phyloP scores from a whole-genome alignment of 352 stramenopile genomes.

The Pythium monospermum region DNA sequence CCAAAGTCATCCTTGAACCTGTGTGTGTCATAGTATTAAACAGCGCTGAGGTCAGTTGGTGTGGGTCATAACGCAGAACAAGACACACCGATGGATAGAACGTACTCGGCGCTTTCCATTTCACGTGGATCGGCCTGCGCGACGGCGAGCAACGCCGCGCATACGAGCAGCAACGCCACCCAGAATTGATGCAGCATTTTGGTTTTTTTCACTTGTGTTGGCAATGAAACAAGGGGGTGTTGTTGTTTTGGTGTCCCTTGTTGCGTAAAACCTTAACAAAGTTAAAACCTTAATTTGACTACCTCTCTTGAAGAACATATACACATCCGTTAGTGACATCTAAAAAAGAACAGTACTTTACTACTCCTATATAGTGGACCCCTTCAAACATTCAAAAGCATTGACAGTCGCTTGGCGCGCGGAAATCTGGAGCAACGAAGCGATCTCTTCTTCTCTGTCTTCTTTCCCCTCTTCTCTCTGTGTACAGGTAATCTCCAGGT shows the following conservation, averaged over 20 bases:
- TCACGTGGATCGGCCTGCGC: slow-evolving; percentile 45
- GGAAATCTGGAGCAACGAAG: neutral
- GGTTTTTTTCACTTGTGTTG: too few relatives aligned
- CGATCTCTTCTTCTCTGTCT: too few relatives aligned
- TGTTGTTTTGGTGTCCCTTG: too few relatives aligned
- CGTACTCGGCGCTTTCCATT: slow-evolving; percentile 58
- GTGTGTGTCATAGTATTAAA: too few relatives aligned
- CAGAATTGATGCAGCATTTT: slow-evolving; percentile 24
- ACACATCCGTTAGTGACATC: neutral
- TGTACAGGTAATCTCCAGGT: neutral
- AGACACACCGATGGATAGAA: slow-evolving; percentile 1
- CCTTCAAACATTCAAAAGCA: slow-evolving; percentile 26
- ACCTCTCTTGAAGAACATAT: neutral
- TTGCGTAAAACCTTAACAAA: slow-evolving; percentile 11
- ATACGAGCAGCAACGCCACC: slow-evolving; percentile 29
- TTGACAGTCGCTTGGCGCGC: neutral
- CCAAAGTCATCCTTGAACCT: slow-evolving; percentile 69
- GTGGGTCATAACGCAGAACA: neutral
- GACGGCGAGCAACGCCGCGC: slow-evolving; percentile 12
- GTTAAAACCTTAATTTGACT: slow-evolving; percentile 3
- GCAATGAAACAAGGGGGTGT: too few relatives aligned
- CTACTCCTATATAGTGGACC: slow-evolving; percentile 4
- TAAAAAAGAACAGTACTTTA: slow-evolving; percentile 5
- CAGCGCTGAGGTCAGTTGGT: too few relatives aligned
- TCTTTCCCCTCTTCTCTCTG: neutral